Conservation (phyloP, 495 filamentous ascomycete genomes). For the Sphaerosporella brunnea region DNA sequence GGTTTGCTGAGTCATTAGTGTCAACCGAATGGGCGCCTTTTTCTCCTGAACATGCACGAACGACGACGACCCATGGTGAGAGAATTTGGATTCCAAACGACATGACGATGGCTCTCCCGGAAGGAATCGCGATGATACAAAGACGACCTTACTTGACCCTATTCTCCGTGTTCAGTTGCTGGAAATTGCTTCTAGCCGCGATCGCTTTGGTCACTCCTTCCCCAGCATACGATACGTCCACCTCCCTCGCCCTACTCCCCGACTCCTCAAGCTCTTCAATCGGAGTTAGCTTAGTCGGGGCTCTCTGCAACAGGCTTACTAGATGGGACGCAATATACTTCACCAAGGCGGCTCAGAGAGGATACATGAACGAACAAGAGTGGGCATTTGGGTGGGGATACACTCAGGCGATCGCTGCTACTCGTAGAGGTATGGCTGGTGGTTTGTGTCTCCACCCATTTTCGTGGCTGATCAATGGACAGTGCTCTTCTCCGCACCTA, state of each 20-base stretch:
- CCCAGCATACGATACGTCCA: conserved; percentile 79
- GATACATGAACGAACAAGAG: conserved; percentile 82
- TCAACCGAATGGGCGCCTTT: too few relatives aligned
- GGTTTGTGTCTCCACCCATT: too few relatives aligned
- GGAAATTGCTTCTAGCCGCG: conserved; percentile 56
- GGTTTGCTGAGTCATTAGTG: not conserved
- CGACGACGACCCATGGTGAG: too few relatives aligned
- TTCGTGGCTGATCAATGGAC: too few relatives aligned
- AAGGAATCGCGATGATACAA: not conserved
- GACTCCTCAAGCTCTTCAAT: conserved; percentile 1
- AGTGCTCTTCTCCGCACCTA: not conserved
- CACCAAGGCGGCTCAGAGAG: conserved; percentile 44
- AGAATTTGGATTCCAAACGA: too few relatives aligned
- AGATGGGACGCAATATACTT: conserved; percentile 94
- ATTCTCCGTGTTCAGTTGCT: conserved; percentile 32
- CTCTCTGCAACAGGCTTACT: conserved; percentile 39
- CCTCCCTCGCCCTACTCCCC: conserved; percentile 35
- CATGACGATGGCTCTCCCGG: too few relatives aligned
- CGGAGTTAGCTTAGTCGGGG: conserved; percentile 15
- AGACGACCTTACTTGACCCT: not conserved
- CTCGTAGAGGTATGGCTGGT: conserved; percentile 40
- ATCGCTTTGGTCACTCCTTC: conserved; percentile 48
- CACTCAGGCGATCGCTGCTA: conserved; percentile 33
- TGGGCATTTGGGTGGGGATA: conserved; percentile 79
- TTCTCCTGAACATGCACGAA: too few relatives aligned